phyloP scores from a whole-genome alignment of 768 basidiomycete species.

The Sutorius australiensis region DNA sequence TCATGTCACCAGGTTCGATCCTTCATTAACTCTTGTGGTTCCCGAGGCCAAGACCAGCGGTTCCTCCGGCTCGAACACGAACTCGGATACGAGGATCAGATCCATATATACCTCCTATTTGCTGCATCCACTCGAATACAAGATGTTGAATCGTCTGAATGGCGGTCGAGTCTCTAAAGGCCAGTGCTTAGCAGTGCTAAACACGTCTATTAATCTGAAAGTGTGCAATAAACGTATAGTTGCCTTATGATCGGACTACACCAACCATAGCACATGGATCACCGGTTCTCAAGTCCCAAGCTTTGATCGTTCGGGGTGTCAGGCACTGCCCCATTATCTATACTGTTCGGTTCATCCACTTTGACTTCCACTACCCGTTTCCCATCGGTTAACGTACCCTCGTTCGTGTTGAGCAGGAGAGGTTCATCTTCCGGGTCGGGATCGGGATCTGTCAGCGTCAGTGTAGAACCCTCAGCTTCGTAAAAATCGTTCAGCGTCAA shows the following conservation, averaged over 20 bases:
- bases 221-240: slow-evolving; percentile 6
- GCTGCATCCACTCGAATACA: neutral
- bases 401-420: slow-evolving; percentile 3
- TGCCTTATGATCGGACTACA: neutral
- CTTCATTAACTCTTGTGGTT: slow-evolving; percentile 53
- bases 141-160: neutral
- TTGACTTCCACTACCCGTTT: slow-evolving; percentile 2
- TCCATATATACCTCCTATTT: neutral
- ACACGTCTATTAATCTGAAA: slow-evolving; percentile 6
- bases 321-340: neutral
- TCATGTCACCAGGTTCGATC: slow-evolving; percentile 49
- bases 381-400: neutral
- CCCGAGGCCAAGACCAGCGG: slow-evolving; percentile 72
- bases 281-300: slow-evolving; percentile 3
- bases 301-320: neutral
- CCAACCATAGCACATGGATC: neutral
- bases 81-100: slow-evolving; percentile 41
- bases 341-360: neutral
- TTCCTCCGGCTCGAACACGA: slow-evolving; percentile 78
- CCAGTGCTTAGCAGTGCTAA: neutral
- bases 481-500: slow-evolving; percentile 70
- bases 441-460: slow-evolving; percentile 24
- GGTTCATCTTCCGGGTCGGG: slow-evolving; percentile 31
- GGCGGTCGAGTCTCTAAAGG: neutral
- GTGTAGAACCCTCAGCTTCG: slow-evolving; percentile 33